Percentiles rank a stretch among this genome's conserved stretches.
These are phyloP conservation scores for Globisporangium viniferum DNA, from an alignment of 352 stramenopile species.

Conservation along the genomic window DNA sequence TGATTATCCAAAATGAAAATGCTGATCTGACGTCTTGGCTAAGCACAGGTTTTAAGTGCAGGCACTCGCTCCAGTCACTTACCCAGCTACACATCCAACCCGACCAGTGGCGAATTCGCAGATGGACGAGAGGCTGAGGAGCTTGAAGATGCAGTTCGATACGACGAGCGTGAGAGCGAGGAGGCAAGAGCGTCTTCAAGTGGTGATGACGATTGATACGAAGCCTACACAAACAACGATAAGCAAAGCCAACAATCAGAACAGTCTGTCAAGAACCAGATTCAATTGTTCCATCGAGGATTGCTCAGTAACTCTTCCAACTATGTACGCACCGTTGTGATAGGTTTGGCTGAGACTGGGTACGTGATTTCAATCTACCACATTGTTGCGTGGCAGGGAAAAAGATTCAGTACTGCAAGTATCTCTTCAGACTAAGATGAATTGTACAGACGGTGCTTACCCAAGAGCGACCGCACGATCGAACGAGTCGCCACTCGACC, in stretches of 20 bases:
- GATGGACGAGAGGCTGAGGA: not conserved
- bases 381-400: not conserved
- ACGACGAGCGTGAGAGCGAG: not conserved
- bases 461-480: conserved; percentile 59
- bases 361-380: conserved; percentile 64
- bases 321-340: not conserved
- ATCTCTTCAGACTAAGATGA: not conserved
- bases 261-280: no score
- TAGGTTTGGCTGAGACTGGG: conserved; percentile 28
- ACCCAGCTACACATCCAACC: not conserved
- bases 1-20: not conserved
- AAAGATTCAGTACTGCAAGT: no score
- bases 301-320: no score
- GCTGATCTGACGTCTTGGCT: not conserved
- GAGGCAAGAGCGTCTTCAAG: conserved; percentile 3
- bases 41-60: not conserved
- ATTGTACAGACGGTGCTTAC: conserved; percentile 14
- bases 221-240: not conserved
- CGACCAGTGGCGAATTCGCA: conserved; percentile 9
- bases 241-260: not conserved
- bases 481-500: conserved; percentile 59
- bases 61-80: not conserved
- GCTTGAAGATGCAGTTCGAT: not conserved
- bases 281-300: no score
- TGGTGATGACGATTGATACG: conserved; percentile 8